Percentiles rank a stretch among this genome's conserved stretches.
phyloP scores from a whole-genome alignment of 768 basidiomycete genomes.

The Chalciporus sphaerocephalus region DNA sequence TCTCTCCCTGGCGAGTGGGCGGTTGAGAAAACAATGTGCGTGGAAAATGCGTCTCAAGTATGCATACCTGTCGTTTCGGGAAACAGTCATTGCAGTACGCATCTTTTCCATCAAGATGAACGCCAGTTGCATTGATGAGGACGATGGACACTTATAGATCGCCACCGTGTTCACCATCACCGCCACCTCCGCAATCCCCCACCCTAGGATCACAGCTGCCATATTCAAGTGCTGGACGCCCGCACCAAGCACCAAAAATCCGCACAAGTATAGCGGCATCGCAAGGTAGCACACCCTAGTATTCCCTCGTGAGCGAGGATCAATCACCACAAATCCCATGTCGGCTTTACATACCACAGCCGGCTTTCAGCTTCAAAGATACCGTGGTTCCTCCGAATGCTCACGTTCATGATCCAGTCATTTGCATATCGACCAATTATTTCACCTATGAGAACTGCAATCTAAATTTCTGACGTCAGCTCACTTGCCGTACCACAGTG shows the following conservation, averaged over 20 bases:
- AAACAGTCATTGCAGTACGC: slow-evolving; percentile 39
- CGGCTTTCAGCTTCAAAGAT: slow-evolving; percentile 52
- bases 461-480: slow-evolving; percentile 22
- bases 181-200: slow-evolving; percentile 39
- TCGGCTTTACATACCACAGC: slow-evolving; percentile 31
- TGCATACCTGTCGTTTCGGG: slow-evolving; percentile 28
- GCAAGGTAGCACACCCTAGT: slow-evolving; percentile 37
- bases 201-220: slow-evolving; percentile 36
- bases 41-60: background rate
- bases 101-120: slow-evolving; percentile 20
- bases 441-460: slow-evolving; percentile 50
- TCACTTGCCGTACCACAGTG: background rate
- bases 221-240: slow-evolving; percentile 32
- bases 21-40: background rate
- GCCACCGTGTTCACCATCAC: slow-evolving; percentile 40
- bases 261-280: slow-evolving; percentile 38
- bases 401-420: slow-evolving; percentile 43
- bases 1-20: slow-evolving; percentile 34
- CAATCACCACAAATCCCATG: no score
- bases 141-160: slow-evolving; percentile 27
- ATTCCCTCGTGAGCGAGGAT: background rate
- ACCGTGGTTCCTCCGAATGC: slow-evolving; percentile 43
- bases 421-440: slow-evolving; percentile 48
- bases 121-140: background rate
- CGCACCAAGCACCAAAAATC: slow-evolving; percentile 41